Conservation (phyloP, 2,329 filamentous ascomycete genomes). For the Trichoderma cornu-damae region DNA sequence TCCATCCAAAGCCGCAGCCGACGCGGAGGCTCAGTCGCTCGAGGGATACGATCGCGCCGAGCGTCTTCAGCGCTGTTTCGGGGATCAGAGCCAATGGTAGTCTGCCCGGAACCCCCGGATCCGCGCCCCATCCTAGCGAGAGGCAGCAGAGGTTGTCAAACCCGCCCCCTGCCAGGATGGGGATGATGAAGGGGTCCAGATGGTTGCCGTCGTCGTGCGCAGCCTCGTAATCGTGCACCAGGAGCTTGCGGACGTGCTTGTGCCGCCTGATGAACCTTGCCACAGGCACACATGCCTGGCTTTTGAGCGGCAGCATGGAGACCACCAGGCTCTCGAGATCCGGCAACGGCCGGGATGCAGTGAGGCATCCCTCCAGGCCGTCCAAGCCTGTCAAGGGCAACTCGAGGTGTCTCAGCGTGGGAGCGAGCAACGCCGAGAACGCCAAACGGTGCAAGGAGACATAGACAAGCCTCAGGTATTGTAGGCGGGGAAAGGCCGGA, state of each 20-base stretch:
- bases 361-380: neutral
- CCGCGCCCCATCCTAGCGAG: slow-evolving; percentile 17
- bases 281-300: neutral
- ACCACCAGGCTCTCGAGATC: slow-evolving; percentile 18
- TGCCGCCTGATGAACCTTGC: neutral
- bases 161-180: neutral
- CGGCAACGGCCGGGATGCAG: neutral
- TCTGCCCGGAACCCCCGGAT: neutral
- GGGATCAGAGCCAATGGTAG: neutral
- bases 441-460: neutral
- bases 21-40: slow-evolving; percentile 18
- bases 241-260: neutral
- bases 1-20: neutral
- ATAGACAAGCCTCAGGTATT: neutral
- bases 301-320: neutral
- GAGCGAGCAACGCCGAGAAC: neutral
- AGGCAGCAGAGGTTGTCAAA: slow-evolving; percentile 18
- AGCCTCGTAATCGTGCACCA: neutral
- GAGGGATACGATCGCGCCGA: slow-evolving; percentile 18
- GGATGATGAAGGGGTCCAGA: slow-evolving; percentile 19
- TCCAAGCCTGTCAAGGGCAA: neutral
- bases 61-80: neutral
- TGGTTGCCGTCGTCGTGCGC: neutral
- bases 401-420: neutral
- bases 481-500: neutral